Evolutionary conservation across 106 monocot genomes (phyloP).

Genomic region (Dendrobium officinale): DNA sequence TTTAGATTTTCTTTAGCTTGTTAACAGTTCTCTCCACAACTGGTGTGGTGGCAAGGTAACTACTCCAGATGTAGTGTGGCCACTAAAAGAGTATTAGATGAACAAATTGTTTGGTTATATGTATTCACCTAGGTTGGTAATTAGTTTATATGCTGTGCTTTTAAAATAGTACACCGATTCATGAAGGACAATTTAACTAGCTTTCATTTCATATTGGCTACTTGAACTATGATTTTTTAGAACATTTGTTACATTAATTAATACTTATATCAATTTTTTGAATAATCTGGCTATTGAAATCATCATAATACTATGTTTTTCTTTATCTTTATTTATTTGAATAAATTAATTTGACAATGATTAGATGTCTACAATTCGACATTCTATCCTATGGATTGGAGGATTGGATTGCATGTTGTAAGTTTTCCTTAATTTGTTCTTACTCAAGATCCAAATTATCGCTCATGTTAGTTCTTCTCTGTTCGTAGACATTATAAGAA

Average conservation of each 20-base stretch:
- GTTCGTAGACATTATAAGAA: not conserved
- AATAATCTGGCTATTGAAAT: not conserved
- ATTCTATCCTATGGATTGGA: not conserved
- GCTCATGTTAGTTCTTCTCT: not conserved
- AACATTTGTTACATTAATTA: not conserved
- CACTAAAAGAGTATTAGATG: not conserved
- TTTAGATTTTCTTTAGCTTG: not conserved
- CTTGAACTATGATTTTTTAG: not conserved
- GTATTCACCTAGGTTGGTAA: no score
- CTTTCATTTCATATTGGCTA: not conserved
- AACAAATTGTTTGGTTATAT: not conserved
- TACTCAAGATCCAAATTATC: not conserved
- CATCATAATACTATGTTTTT: not conserved
- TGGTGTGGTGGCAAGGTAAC: not conserved
- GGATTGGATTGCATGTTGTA: not conserved
- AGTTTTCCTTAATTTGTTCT: not conserved
- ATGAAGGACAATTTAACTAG: not conserved
- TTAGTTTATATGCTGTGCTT: no score
- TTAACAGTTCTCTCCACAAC: not conserved
- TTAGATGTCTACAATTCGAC: not conserved
- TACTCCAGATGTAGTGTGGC: not conserved
- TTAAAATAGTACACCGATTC: not conserved
- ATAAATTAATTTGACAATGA: not conserved
- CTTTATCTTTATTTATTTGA: not conserved
- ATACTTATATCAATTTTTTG: not conserved